Conservation (phyloP, 208 protist genomes). For the Leishmania tropica region DNA sequence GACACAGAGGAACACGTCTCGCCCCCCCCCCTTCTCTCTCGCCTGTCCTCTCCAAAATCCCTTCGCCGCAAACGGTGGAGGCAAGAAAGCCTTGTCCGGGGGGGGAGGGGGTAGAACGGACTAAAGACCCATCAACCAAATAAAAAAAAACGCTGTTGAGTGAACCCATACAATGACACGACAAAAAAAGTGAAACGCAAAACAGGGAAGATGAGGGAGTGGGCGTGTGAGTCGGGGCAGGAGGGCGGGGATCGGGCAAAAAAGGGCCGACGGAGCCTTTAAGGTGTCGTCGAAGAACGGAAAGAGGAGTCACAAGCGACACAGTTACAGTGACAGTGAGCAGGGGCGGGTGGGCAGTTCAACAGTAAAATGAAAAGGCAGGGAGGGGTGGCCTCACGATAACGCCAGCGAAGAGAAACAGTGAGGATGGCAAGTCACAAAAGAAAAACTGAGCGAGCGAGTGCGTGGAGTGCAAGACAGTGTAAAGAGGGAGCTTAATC, state of each 20-base stretch:
- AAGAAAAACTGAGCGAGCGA: neutral
- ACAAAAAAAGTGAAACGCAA: neutral
- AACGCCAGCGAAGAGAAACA: neutral
- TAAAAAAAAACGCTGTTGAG: conserved; percentile 8
- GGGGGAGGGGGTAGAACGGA: neutral
- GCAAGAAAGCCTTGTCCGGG: too few relatives aligned
- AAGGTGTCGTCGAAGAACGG: neutral
- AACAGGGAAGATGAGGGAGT: neutral
- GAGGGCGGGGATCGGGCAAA: neutral
- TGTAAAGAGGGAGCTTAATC: neutral
- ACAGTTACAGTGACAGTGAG: neutral
- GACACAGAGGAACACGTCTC: neutral
- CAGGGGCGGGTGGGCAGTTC: neutral
- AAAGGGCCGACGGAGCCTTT: neutral
- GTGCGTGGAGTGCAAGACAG: neutral
- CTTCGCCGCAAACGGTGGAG: neutral
- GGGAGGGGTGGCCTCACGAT: neutral
- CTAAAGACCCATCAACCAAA: neutral
- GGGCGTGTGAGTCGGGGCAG: neutral
- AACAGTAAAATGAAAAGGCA: neutral
- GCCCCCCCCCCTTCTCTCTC: neutral
- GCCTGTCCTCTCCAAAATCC: neutral
- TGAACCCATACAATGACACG: neutral
- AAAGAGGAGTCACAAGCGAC: neutral
- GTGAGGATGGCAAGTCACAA: neutral